Percentiles rank a stretch among this genome's conserved stretches.
phyloP scores from a whole-genome alignment of 345 rosid genomes.

The Noccaea caerulescens region DNA sequence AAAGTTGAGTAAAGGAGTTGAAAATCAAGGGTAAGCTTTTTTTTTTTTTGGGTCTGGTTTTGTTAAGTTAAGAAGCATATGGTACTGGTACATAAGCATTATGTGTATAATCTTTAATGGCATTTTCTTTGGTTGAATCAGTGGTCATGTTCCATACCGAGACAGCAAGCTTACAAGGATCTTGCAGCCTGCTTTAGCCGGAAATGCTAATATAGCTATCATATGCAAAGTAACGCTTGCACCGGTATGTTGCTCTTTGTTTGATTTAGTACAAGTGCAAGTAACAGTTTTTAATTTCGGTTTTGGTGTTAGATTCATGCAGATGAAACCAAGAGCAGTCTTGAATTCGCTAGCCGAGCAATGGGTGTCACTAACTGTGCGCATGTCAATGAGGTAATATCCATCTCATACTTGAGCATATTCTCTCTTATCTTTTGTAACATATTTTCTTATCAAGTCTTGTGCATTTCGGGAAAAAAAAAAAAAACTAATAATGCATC shows the following conservation, averaged over 20 bases:
- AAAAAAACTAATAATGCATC: not conserved
- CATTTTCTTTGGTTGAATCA: slow-evolving; percentile 43
- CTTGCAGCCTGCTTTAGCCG: slow-evolving; percentile 93
- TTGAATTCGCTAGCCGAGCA: slow-evolving; percentile 94
- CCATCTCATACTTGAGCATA: slow-evolving; percentile 15
- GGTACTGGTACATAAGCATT: not conserved
- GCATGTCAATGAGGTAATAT: slow-evolving; percentile 80
- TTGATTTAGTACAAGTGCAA: too few species aligned
- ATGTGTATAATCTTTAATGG: slow-evolving; percentile 9
- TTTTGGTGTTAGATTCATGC: slow-evolving; percentile 71
- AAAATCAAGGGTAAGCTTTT: slow-evolving; percentile 74
- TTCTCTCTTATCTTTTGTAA: slow-evolving; percentile 22
- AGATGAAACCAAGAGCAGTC: slow-evolving; percentile 96
- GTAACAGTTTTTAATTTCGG: not conserved
- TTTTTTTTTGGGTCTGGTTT: slow-evolving; percentile 10
- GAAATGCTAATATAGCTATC: slow-evolving; percentile 95
- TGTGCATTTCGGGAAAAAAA: too few species aligned
- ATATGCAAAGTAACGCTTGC: slow-evolving; percentile 95
- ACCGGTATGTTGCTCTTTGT: slow-evolving; percentile 51
- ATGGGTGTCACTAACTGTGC: slow-evolving; percentile 85
- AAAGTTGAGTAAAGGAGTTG: slow-evolving; percentile 89
- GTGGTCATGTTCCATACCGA: slow-evolving; percentile 94
- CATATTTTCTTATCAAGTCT: not conserved
- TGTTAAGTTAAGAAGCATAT: not conserved
- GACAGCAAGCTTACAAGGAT: slow-evolving; percentile 96